Percentiles rank a stretch among this genome's conserved stretches.
phyloP scores from a whole-genome alignment of 768 basidiomycete species.

The Lyophyllum decastes region DNA sequence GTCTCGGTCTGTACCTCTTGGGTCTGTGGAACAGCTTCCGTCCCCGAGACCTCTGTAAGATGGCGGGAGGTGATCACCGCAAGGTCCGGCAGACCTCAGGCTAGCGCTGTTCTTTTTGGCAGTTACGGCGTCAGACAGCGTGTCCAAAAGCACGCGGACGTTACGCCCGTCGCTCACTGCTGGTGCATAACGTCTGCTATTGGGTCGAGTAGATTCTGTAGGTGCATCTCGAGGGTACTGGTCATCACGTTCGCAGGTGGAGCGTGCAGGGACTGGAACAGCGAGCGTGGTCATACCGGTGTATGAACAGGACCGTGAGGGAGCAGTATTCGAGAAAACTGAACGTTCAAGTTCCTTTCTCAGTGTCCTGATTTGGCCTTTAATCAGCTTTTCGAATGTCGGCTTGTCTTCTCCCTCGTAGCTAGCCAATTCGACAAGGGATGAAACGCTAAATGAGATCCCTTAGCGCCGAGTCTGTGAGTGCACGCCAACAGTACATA shows the following conservation, averaged over 20 bases:
- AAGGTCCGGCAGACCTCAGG: not conserved
- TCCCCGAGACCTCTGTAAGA: not conserved
- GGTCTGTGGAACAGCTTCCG: not conserved
- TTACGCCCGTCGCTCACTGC: constrained; percentile 8
- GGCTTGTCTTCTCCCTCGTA: constrained; percentile 49
- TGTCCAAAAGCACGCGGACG: constrained; percentile 15
- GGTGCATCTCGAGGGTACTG: constrained; percentile 15
- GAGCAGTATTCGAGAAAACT: constrained; percentile 1
- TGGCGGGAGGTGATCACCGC: not conserved
- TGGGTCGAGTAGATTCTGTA: constrained; percentile 1
- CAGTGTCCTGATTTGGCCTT: constrained; percentile 60
- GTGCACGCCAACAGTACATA: constrained; percentile 38
- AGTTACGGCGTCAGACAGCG: not conserved
- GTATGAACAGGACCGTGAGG: not conserved
- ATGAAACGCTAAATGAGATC: constrained; percentile 57
- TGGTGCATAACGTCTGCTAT: not conserved
- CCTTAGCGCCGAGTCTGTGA: not conserved
- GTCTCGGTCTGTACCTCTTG: not conserved
- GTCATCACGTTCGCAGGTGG: constrained; percentile 17
- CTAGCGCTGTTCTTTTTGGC: no score
- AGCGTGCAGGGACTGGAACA: not conserved
- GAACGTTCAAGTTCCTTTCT: constrained; percentile 65
- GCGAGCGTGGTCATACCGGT: not conserved
- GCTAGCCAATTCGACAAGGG: constrained; percentile 65
- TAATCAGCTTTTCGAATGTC: constrained; percentile 52